A percentile compares a stretch with the other conserved stretches of the same genome.
Evolutionary conservation across 202 grass and related monocot species (phyloP).

Genomic region (Cymbopogon flexuosus): DNA sequence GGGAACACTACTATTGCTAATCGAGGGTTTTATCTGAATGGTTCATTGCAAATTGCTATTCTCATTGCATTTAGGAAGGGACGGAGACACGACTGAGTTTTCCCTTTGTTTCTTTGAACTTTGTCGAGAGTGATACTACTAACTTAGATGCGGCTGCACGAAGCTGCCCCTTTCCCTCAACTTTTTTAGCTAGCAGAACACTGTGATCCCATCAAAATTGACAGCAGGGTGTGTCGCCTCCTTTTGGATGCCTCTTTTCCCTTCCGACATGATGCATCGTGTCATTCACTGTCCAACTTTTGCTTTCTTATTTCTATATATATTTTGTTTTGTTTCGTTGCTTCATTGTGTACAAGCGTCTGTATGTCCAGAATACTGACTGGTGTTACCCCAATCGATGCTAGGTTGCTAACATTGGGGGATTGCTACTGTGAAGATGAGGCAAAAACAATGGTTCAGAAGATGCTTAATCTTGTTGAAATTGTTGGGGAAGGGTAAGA

Average conservation of each 20-base stretch:
- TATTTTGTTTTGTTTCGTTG: too few relatives aligned
- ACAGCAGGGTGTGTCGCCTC: conserved; percentile 14
- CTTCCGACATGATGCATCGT: conserved; percentile 21
- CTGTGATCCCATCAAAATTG: conserved; percentile 26
- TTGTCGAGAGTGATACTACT: not conserved
- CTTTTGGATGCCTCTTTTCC: conserved; percentile 22
- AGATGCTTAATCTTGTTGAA: conserved; percentile 75
- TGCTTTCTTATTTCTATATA: conserved; percentile 4
- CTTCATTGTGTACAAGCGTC: not conserved
- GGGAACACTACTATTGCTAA: not conserved
- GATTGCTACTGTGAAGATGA: conserved; percentile 76
- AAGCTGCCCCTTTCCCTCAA: conserved; percentile 10
- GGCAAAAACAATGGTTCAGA: conserved; percentile 44
- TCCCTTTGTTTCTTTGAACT: not conserved
- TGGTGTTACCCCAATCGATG: conserved; percentile 28
- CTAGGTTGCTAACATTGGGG: conserved; percentile 77
- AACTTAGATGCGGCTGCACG: not conserved
- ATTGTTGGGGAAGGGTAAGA: conserved; percentile 89
- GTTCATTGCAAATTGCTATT: not conserved
- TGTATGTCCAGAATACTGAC: conserved; percentile 1
- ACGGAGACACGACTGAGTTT: not conserved
- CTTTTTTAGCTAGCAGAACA: conserved; percentile 29
- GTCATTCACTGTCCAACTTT: conserved; percentile 17
- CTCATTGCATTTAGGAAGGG: not conserved
- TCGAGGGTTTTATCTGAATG: not conserved